phyloP scores from a whole-genome alignment of 495 filamentous ascomycete genomes.

The Penicillium angulare region DNA sequence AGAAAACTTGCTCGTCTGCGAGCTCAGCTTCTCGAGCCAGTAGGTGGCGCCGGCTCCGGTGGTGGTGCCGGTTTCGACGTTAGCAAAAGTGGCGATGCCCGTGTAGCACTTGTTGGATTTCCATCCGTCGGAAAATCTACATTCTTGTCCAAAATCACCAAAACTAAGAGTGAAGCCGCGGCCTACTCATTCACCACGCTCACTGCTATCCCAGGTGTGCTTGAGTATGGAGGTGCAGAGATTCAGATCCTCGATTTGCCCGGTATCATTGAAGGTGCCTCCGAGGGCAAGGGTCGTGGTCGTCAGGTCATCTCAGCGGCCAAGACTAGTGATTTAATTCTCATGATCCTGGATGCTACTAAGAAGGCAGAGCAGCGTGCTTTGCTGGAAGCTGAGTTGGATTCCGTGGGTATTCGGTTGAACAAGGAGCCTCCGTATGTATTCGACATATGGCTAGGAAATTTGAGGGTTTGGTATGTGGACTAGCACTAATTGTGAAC shows the following conservation, averaged over 20 bases:
- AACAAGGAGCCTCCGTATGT: slow-evolving; percentile 88
- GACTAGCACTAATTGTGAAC: slow-evolving; percentile 13
- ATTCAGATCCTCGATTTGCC: slow-evolving; percentile 98
- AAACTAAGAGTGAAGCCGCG: slow-evolving; percentile 94
- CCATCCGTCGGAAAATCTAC: slow-evolving; percentile 99
- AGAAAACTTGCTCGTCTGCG: slow-evolving; percentile 95
- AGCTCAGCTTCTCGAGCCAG: slow-evolving; percentile 93
- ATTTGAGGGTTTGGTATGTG: too few species aligned
- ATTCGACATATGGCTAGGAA: not conserved
- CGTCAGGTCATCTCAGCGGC: slow-evolving; percentile 98
- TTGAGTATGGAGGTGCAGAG: slow-evolving; percentile 97
- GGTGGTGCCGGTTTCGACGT: slow-evolving; percentile 90
- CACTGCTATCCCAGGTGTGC: slow-evolving; percentile 94
- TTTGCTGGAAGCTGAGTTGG: slow-evolving; percentile 86
- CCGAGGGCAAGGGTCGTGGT: slow-evolving; percentile 94
- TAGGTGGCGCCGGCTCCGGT: slow-evolving; percentile 68
- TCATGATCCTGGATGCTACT: slow-evolving; percentile 97
- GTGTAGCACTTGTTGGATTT: slow-evolving; percentile 96
- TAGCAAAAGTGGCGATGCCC: slow-evolving; percentile 93
- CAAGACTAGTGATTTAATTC: slow-evolving; percentile 94
- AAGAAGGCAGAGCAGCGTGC: slow-evolving; percentile 94
- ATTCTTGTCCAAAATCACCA: slow-evolving; percentile 97
- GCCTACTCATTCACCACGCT: slow-evolving; percentile 98
- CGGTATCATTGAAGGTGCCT: slow-evolving; percentile 96
- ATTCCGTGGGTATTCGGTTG: slow-evolving; percentile 92